phyloP scores from a whole-genome alignment of 768 basidiomycete genomes.

The Suillus hirtellus region DNA sequence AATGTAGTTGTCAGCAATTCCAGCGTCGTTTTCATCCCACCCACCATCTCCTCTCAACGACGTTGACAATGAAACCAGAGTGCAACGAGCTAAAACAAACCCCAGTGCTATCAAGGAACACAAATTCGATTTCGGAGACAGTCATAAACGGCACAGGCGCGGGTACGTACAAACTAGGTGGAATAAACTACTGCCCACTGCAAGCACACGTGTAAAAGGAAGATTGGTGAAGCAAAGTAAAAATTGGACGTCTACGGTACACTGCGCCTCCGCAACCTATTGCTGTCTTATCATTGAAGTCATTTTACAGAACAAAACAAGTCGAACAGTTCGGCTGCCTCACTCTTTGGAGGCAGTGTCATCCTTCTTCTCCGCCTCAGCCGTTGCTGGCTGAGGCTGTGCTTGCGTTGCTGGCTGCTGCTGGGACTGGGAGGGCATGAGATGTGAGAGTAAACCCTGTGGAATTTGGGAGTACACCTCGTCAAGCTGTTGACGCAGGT shows the following conservation, averaged over 20 bases:
- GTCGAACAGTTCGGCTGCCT: background rate
- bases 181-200: slow-evolving; percentile 6
- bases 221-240: slow-evolving; percentile 1
- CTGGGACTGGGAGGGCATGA: slow-evolving; percentile 8
- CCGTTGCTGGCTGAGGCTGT: slow-evolving; percentile 22
- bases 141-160: slow-evolving; percentile 10
- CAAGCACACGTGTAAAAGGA: slow-evolving; percentile 3
- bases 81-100: background rate
- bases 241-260: slow-evolving; percentile 7
- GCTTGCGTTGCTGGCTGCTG: slow-evolving; percentile 22
- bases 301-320: slow-evolving; percentile 8
- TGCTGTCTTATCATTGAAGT: slow-evolving; percentile 9
- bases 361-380: slow-evolving; percentile 31
- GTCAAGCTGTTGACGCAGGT: slow-evolving; percentile 37
- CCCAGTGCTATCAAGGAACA: background rate
- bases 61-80: slow-evolving; percentile 1
- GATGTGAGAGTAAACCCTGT: slow-evolving; percentile 24
- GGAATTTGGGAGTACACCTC: slow-evolving; percentile 32
- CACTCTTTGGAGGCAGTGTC: slow-evolving; percentile 27
- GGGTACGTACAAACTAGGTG: slow-evolving; percentile 9
- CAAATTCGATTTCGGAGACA: slow-evolving; percentile 4
- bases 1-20: slow-evolving; percentile 36
- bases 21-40: slow-evolving; percentile 30
- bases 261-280: slow-evolving; percentile 5
- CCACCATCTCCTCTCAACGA: slow-evolving; percentile 29